These are phyloP conservation scores for Takakia lepidozioides DNA, from an alignment of 225 moss, liverwort and hornwort species.

Conservation along the genomic window DNA sequence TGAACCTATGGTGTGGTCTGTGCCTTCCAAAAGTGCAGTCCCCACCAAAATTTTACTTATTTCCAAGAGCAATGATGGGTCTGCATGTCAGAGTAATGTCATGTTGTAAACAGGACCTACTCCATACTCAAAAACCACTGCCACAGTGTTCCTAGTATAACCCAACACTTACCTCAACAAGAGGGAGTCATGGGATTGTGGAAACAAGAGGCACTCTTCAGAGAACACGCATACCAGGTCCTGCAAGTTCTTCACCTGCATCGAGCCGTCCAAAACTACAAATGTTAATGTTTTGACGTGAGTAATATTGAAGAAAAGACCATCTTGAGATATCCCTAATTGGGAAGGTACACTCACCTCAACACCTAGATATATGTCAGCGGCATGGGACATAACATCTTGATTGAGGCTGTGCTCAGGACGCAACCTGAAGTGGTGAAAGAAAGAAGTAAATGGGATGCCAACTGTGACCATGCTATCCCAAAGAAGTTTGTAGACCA, in stretches of 20 bases:
- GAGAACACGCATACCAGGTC: constrained; percentile 53
- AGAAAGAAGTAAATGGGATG: constrained; percentile 56
- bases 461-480: constrained; percentile 65
- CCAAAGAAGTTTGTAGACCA: constrained; percentile 92
- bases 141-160: background rate
- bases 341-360: constrained; percentile 21
- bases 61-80: too few relatives aligned
- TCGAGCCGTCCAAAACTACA: background rate
- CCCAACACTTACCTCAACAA: constrained; percentile 52
- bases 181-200: constrained; percentile 60
- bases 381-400: constrained; percentile 64
- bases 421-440: constrained; percentile 69
- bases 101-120: too few relatives aligned
- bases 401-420: constrained; percentile 57
- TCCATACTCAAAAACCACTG: background rate
- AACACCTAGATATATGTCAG: constrained; percentile 48
- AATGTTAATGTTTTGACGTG: too few relatives aligned
- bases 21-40: too few relatives aligned
- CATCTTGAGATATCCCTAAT: background rate
- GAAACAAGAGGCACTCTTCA: constrained; percentile 42
- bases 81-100: too few relatives aligned
- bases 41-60: too few relatives aligned
- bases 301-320: too few relatives aligned
- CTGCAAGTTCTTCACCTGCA: constrained; percentile 55
- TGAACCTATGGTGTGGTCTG: too few relatives aligned